Base-by-base conservation (phyloP, 139 green algal genomes). In the Nannochloris sp. region DNA sequence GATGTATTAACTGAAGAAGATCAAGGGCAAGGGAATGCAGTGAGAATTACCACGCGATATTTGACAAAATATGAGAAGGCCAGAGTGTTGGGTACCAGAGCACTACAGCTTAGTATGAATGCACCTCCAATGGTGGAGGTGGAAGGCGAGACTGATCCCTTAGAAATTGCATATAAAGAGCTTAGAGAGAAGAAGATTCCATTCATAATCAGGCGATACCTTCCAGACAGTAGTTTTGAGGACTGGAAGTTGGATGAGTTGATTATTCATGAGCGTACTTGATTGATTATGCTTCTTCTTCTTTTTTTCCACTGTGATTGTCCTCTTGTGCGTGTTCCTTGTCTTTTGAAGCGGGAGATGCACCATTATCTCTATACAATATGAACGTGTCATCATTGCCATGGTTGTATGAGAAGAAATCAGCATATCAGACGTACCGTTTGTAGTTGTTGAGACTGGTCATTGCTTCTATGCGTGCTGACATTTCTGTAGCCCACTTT, bases 21-120 rank as follows among this genome's bases (percentile, higher is more conserved):
- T 13, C 31, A 62, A 57, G 23, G 10, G 25, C 29, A 61, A 55
- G 62, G 30, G 0, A 73, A 84, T 37, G 40, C 72, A 53, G 73
- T 78, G 25, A 81, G 84, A 49, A 90, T 96, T 44, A 98, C 93
- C 1, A 96, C 93, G 0, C 77, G 84, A 4, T 98, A 92, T 77
- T 91, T 98, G 75, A 98, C 93, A 23, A 98, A 98, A 56, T 98
- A 97, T 62, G 93, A 98, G 62, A 79, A 87, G 10, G 93, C 93
- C 11, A 63, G 92, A 6, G 83, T 98, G 31, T 71, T 98, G 29
- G 93, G 93, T 25, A 97, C 92, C 4, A 71, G 93, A 1, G 93
- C 93, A 20, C 69, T 98, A 53, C 93, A 98, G 60, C 68, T 79
- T 26, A 56, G 78, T 67, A 97, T 98, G 92, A 98, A 98, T 68